phyloP scores from a whole-genome alignment of 2,329 filamentous ascomycete species.

The Ophiostoma ulmi region DNA sequence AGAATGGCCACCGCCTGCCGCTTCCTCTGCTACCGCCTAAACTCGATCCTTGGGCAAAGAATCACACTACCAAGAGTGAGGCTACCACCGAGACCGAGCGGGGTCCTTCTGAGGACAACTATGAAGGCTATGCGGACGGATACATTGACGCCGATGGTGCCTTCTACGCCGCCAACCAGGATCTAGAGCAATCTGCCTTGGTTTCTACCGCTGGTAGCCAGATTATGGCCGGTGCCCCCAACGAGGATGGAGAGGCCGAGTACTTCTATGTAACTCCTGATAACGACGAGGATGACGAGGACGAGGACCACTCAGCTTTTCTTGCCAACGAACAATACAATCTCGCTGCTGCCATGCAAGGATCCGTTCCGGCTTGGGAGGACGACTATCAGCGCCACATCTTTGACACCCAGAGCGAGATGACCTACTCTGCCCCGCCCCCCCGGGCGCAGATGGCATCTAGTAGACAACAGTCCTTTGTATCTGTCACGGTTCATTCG shows the following conservation, averaged over 20 bases:
- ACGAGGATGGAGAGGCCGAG: not conserved
- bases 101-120: not conserved
- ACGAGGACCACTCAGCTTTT: slow-evolving; percentile 8
- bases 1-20: slow-evolving; percentile 27
- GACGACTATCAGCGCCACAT: slow-evolving; percentile 22
- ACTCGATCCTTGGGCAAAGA: slow-evolving; percentile 16
- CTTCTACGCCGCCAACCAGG: not conserved
- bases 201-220: not conserved
- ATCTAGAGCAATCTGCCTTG: not conserved
- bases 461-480: not conserved
- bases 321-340: not conserved
- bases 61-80: not conserved
- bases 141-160: slow-evolving; percentile 3
- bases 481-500: not conserved
- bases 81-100: not conserved
- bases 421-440: not conserved
- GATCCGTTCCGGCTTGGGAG: slow-evolving; percentile 14
- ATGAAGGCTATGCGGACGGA: slow-evolving; percentile 5
- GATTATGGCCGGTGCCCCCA: not conserved
- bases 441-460: not conserved
- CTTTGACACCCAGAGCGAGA: slow-evolving; percentile 18
- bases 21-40: slow-evolving; percentile 22
- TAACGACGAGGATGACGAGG: not conserved
- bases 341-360: not conserved
- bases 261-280: slow-evolving; percentile 2